phyloP scores from a whole-genome alignment of 768 basidiomycete genomes.

The Boletus insuetus region DNA sequence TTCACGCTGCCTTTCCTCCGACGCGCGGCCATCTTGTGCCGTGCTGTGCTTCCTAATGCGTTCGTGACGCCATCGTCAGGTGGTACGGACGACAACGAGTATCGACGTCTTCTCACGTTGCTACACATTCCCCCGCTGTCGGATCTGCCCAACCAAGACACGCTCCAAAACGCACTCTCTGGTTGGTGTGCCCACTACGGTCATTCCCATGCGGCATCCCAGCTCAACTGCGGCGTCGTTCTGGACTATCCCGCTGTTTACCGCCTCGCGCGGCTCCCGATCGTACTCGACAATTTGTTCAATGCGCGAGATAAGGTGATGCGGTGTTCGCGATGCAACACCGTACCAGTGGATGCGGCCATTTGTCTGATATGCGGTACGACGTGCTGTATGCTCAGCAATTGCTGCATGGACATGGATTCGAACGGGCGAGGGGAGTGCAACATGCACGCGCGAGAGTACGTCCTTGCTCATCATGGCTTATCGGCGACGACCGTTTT shows the following conservation, averaged over 20 bases:
- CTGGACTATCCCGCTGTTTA: slow-evolving; percentile 85
- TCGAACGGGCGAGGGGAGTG: slow-evolving; percentile 76
- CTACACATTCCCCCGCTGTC: slow-evolving; percentile 80
- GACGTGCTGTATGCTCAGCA: slow-evolving; percentile 85
- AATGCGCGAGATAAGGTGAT: slow-evolving; percentile 69
- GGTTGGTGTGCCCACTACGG: slow-evolving; percentile 92
- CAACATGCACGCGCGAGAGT: slow-evolving; percentile 95
- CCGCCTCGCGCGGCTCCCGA: slow-evolving; percentile 76
- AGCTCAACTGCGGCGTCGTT: slow-evolving; percentile 73
- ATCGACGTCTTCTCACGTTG: slow-evolving; percentile 68
- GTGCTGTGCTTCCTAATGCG: slow-evolving; percentile 63
- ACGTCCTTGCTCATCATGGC: slow-evolving; percentile 2
- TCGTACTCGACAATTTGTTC: slow-evolving; percentile 81
- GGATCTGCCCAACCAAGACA: slow-evolving; percentile 78
- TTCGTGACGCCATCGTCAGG: slow-evolving; percentile 47
- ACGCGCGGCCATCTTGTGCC: slow-evolving; percentile 79
- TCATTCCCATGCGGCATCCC: slow-evolving; percentile 73
- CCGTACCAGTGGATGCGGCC: slow-evolving; percentile 80
- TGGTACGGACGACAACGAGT: slow-evolving; percentile 59
- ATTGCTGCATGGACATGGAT: slow-evolving; percentile 78
- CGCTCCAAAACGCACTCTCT: slow-evolving; percentile 82
- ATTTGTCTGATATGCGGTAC: slow-evolving; percentile 90
- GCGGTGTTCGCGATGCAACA: slow-evolving; percentile 74
- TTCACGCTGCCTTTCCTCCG: slow-evolving; percentile 93
- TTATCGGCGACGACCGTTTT: no score